These are phyloP conservation scores for Candida sphagnicola DNA, from an alignment of 805 yeast species.

Conservation along the genomic window DNA sequence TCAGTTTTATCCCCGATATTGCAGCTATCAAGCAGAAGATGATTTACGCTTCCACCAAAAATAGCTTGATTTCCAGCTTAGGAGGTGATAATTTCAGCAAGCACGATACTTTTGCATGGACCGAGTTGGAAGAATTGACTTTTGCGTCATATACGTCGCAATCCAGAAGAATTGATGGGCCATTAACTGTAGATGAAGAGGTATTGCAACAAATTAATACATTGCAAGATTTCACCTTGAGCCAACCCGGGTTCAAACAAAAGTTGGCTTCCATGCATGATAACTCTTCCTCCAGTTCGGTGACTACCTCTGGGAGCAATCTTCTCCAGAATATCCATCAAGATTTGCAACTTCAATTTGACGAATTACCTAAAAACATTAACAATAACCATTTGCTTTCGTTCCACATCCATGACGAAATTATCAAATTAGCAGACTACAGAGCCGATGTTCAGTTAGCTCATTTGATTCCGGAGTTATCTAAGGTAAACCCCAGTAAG, in stretches of 20 bases:
- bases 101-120: conserved; percentile 41
- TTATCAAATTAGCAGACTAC: conserved; percentile 19
- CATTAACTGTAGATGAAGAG: conserved; percentile 59
- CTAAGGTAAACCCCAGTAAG: conserved; percentile 17
- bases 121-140: conserved; percentile 53
- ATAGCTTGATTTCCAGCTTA: conserved; percentile 66
- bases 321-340: conserved; percentile 23
- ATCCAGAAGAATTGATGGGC: conserved; percentile 24
- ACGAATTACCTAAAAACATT: conserved; percentile 14
- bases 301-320: conserved; percentile 7
- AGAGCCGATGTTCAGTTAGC: conserved; percentile 14
- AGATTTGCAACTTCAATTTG: conserved; percentile 22
- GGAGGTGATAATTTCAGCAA: conserved; percentile 58
- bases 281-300: not conserved
- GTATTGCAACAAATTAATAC: conserved; percentile 42
- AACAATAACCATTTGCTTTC: conserved; percentile 33
- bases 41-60: conserved; percentile 91
- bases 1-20: conserved; percentile 82
- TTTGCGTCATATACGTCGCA: conserved; percentile 39
- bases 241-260: conserved; percentile 16
- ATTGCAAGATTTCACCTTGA: conserved; percentile 25
- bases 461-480: conserved; percentile 18
- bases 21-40: conserved; percentile 82
- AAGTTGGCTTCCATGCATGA: conserved; percentile 35
- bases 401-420: conserved; percentile 55